phyloP scores from a whole-genome alignment of 2,329 filamentous ascomycete genomes.

The Didymella glomerata region DNA sequence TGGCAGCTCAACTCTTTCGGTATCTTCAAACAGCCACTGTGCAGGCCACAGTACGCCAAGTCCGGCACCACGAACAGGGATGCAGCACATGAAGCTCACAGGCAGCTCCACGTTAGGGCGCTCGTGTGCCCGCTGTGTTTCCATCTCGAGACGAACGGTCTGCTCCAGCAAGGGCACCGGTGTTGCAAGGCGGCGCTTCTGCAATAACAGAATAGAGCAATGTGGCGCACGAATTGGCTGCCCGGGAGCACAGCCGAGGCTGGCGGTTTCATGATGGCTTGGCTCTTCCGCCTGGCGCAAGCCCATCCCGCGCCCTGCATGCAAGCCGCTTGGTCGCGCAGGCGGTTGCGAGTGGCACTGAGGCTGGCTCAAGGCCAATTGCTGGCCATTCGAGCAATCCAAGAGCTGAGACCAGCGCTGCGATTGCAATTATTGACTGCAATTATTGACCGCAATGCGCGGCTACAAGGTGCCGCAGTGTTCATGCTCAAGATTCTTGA shows the following conservation, averaged over 20 bases:
- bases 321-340: slow-evolving; percentile 19
- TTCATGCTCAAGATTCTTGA: slow-evolving; percentile 9
- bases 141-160: slow-evolving; percentile 14
- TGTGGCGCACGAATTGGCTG: slow-evolving; percentile 23
- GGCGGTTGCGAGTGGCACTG: slow-evolving; percentile 20
- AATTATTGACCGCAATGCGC: not conserved
- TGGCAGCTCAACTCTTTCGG: slow-evolving; percentile 10
- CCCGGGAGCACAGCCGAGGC: slow-evolving; percentile 11
- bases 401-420: slow-evolving; percentile 8
- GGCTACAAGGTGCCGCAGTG: slow-evolving; percentile 12
- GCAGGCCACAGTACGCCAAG: slow-evolving; percentile 23
- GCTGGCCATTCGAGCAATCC: slow-evolving; percentile 8
- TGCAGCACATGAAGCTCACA: not conserved
- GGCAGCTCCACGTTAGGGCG: slow-evolving; percentile 7
- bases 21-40: slow-evolving; percentile 27
- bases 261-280: slow-evolving; percentile 23
- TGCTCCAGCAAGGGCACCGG: slow-evolving; percentile 17
- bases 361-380: slow-evolving; percentile 13
- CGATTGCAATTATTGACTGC: not conserved
- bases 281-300: slow-evolving; percentile 22
- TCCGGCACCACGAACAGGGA: not conserved
- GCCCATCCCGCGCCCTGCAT: slow-evolving; percentile 33
- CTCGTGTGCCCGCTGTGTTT: slow-evolving; percentile 7
- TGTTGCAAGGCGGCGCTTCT: slow-evolving; percentile 20
- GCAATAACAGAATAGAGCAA: slow-evolving; percentile 6